These are phyloP conservation scores for Salix exigua DNA, from an alignment of 345 rosid species.

Conservation along the genomic window DNA sequence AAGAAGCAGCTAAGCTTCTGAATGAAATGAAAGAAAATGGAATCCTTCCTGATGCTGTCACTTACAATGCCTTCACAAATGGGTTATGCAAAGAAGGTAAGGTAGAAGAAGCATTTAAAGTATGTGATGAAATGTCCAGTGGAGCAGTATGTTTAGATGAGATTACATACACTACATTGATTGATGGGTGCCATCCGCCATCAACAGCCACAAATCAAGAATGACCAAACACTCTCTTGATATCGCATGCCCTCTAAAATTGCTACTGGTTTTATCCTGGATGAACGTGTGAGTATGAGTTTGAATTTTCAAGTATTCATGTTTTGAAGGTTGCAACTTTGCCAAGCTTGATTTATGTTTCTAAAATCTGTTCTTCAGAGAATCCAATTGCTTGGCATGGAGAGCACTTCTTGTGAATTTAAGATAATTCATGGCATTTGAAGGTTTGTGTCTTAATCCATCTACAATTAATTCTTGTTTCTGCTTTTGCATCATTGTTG, in stretches of 20 bases:
- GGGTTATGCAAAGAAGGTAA: conserved; percentile 62
- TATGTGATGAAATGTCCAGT: conserved; percentile 36
- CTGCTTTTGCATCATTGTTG: neutral
- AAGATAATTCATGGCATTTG: neutral
- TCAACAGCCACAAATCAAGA: conserved; percentile 28
- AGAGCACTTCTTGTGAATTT: neutral
- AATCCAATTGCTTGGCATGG: neutral
- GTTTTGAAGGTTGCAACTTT: neutral
- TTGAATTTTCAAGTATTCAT: neutral
- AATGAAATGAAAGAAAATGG: conserved; percentile 56
- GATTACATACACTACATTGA: conserved; percentile 58
- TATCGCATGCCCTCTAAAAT: conserved; percentile 5
- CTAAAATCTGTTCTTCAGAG: neutral
- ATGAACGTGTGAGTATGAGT: neutral
- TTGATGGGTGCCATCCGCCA: conserved; percentile 42
- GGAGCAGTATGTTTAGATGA: conserved; percentile 42
- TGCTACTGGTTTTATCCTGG: neutral
- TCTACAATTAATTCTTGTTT: neutral
- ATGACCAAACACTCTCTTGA: conserved; percentile 13
- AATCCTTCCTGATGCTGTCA: conserved; percentile 53
- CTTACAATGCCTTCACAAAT: conserved; percentile 53
- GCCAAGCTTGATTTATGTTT: neutral
- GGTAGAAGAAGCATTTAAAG: conserved; percentile 47
- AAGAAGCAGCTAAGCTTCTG: conserved; percentile 59
- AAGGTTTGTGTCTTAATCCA: conserved; percentile 3